These are phyloP conservation scores for Neurospora sp. DNA, from an alignment of 495 filamentous ascomycete genomes.

Conservation along the genomic window DNA sequence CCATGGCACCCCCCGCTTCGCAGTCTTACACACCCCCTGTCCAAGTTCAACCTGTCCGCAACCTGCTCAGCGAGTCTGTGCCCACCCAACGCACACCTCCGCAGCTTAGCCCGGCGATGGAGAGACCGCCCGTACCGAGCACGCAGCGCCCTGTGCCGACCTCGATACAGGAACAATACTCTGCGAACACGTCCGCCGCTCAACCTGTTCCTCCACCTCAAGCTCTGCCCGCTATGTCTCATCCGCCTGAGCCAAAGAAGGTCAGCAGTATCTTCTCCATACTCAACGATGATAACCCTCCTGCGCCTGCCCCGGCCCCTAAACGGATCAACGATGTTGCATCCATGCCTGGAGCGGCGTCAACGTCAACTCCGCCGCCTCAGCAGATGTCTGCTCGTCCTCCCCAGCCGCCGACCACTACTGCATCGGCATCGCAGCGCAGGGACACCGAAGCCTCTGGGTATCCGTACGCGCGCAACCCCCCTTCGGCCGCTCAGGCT, in stretches of 20 bases:
- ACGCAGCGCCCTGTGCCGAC: conserved; percentile 23
- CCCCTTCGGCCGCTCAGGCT: conserved; percentile 26
- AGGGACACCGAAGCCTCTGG: conserved; percentile 25
- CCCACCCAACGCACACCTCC: conserved; percentile 21
- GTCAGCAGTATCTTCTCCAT: conserved; percentile 40
- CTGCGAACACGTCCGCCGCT: conserved; percentile 15
- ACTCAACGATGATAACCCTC: conserved; percentile 38
- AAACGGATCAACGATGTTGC: conserved; percentile 34
- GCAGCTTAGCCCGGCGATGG: conserved; percentile 5
- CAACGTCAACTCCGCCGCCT: conserved; percentile 36
- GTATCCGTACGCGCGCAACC: conserved; percentile 29
- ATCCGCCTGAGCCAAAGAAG: conserved; percentile 29
- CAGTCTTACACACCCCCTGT: conserved; percentile 21
- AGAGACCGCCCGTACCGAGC: conserved; percentile 18
- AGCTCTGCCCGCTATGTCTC: conserved; percentile 19
- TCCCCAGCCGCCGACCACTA: conserved; percentile 22
- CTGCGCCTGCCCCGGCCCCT: conserved; percentile 25
- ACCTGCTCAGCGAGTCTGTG: conserved; percentile 19
- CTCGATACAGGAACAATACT: conserved; percentile 29
- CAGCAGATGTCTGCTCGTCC: conserved; percentile 27
- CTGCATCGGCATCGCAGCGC: conserved; percentile 23
- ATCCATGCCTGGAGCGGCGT: conserved; percentile 14
- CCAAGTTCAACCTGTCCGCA: conserved; percentile 24
- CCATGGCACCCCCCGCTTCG: conserved; percentile 20
- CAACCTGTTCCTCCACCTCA: conserved; percentile 24